Evolutionary conservation across 2,329 filamentous ascomycete species (phyloP).

Genomic region (Cladophialophora exuberans): DNA sequence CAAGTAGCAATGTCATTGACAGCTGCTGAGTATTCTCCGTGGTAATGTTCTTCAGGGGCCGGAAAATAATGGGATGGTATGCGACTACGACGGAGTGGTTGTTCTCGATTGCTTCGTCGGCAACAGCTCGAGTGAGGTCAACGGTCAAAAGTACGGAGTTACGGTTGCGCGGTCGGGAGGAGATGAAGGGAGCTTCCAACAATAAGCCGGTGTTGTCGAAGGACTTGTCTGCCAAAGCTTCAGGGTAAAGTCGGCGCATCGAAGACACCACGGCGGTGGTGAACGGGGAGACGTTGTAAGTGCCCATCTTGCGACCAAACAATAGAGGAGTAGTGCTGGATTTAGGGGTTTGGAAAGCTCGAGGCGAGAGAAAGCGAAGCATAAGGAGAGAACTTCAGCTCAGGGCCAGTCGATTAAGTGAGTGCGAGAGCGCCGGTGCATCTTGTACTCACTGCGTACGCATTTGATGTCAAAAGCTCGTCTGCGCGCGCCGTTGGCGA

Average conservation of each 20-base stretch:
- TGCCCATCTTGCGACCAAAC: conserved; percentile 20
- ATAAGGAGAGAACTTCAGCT: conserved; percentile 4
- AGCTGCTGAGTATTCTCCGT: conserved; percentile 83
- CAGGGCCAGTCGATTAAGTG: not conserved
- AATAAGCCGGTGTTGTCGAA: conserved; percentile 96
- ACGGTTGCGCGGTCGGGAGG: conserved; percentile 55
- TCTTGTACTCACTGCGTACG: not conserved
- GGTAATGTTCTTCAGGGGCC: conserved; percentile 85
- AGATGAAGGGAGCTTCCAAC: conserved; percentile 68
- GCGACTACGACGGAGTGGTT: conserved; percentile 79
- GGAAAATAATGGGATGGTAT: conserved; percentile 98
- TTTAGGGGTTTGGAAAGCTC: not conserved
- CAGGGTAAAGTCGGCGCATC: conserved; percentile 87
- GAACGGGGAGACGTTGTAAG: conserved; percentile 57
- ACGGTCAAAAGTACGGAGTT: conserved; percentile 81
- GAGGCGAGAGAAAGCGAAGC: conserved; percentile 13
- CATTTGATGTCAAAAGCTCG: not conserved
- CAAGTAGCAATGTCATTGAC: conserved; percentile 78
- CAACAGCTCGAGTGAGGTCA: conserved; percentile 86
- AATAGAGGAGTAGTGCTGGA: conserved; percentile 3
- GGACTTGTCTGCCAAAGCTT: conserved; percentile 81
- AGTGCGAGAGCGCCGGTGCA: not conserved
- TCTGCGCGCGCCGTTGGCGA: not conserved
- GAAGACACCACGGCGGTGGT: conserved; percentile 71
- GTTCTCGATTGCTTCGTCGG: conserved; percentile 81